Evolutionary conservation across 2,329 filamentous ascomycete genomes (phyloP), one percentile per base, ranked within the genome.

Genomic region (Aspergillus jensenii): DNA sequence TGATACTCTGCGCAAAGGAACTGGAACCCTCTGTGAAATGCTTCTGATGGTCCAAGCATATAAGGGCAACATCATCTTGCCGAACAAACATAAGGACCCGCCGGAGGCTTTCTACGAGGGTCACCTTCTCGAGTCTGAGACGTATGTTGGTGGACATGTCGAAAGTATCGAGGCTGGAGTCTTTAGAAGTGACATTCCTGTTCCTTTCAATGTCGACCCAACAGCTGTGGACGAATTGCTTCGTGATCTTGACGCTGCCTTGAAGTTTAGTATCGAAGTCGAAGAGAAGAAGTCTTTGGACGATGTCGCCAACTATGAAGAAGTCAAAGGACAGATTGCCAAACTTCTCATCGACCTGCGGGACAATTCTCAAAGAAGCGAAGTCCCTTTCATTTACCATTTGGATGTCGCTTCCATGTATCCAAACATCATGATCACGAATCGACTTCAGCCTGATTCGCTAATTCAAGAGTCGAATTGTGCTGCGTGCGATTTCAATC

Each of bases 371-470:
- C 92, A 96, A 67, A 84, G 95, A 62, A 87, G 82, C 65, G 95
- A 99, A 73, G 82, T 87, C 44, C 95, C 95, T 4, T 84, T 96
- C 33, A 99, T 99, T 64, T 99, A 99, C 77, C 95, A 99, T 82
- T 81, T 99, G 78, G 95, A 99, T 71, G 96, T 99, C 58, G 95
- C 95, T 17, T 97, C 95, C 59, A 99, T 99, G 95, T 99, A 99
- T 73, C 95, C 95, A 9, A 99, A 99, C 75, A 99, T 99, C 74
- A 99, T 99, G 96, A 99, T 96, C 2, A 99, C 95, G 1, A 99
- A 99, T 74, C 90, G 95, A 73, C 77, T 99, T 47, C 95, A 99
- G 67, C 95, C 95, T 0, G 95, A 99, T 74, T 98, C 95, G n/a
- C 96, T 99, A 92, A 96, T 99, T 54, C 82, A 93, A 48, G 96